A percentile compares a stretch with the other conserved stretches of the same genome.
Evolutionary conservation across 805 yeast species (phyloP).

Genomic region (Nakazawaea ambrosiae): DNA sequence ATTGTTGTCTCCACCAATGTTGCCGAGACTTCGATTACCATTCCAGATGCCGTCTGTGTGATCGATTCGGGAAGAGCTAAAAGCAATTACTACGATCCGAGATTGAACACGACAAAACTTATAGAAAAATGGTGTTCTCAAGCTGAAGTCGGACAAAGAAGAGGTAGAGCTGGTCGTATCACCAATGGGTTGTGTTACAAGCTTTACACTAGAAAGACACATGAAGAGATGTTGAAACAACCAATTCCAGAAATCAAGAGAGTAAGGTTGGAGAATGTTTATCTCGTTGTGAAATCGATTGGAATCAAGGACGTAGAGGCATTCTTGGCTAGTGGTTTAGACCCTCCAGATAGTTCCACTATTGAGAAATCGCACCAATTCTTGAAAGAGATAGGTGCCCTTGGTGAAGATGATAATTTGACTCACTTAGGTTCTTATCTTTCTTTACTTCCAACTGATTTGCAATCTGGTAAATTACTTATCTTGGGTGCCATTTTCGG

Average conservation of each 20-base stretch:
- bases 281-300: constrained; percentile 82
- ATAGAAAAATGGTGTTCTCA: constrained; percentile 82
- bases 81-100: constrained; percentile 62
- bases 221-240: constrained; percentile 51
- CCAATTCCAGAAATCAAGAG: constrained; percentile 89
- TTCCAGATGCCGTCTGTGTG: constrained; percentile 90
- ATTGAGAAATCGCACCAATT: constrained; percentile 43
- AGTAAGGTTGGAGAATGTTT: constrained; percentile 75
- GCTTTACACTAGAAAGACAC: constrained; percentile 60
- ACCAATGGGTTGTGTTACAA: constrained; percentile 77
- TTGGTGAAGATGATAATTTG: constrained; percentile 36
- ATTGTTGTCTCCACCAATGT: constrained; percentile 87
- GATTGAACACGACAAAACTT: constrained; percentile 60
- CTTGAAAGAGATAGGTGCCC: constrained; percentile 68
- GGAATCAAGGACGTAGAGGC: constrained; percentile 65
- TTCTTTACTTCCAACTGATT: constrained; percentile 79
- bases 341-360: constrained; percentile 60
- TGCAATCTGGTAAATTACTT: constrained; percentile 76
- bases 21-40: constrained; percentile 96
- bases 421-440: constrained; percentile 77
- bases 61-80: constrained; percentile 86
- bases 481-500: constrained; percentile 80
- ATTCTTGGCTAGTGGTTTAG: constrained; percentile 71
- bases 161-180: constrained; percentile 99
- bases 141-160: constrained; percentile 84